Evolutionary conservation across 2,329 filamentous ascomycete species (phyloP).

Genomic region (Monilinia aucupariae): DNA sequence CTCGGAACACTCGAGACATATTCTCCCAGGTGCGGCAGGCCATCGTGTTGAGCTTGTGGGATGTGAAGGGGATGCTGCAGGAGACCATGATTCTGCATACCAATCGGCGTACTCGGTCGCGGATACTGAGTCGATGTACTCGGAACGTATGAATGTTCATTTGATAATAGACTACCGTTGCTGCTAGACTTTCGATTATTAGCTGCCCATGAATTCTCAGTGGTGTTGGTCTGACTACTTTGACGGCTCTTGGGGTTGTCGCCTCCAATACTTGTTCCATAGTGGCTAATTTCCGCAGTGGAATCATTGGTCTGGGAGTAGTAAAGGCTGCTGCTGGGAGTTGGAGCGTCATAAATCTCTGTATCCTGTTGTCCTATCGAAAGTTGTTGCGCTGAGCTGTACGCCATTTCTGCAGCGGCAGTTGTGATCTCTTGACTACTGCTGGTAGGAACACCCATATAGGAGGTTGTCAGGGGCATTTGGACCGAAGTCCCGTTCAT

Average conservation of each 20-base stretch:
- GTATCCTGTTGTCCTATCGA: not conserved
- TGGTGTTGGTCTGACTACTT: slow-evolving; percentile 12
- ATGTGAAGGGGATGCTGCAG: not conserved
- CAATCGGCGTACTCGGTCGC: not conserved
- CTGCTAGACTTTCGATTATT: slow-evolving; percentile 15
- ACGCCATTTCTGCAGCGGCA: slow-evolving; percentile 3
- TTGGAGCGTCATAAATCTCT: slow-evolving; percentile 6
- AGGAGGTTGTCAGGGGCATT: slow-evolving; percentile 21
- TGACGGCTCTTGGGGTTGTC: slow-evolving; percentile 9
- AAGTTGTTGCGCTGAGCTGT: slow-evolving; percentile 1
- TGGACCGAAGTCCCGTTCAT: not conserved
- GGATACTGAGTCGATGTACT: not conserved
- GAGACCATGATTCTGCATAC: not conserved
- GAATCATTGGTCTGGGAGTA: slow-evolving; percentile 8
- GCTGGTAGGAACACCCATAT: slow-evolving; percentile 25
- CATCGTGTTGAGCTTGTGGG: not conserved
- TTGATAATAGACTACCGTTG: not conserved
- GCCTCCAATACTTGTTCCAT: slow-evolving; percentile 11
- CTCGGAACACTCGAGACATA: slow-evolving; percentile 2
- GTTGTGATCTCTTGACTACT: slow-evolving; percentile 28
- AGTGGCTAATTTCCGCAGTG: not conserved
- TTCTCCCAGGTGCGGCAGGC: not conserved
- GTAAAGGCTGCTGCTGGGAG: not conserved
- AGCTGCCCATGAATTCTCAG: slow-evolving; percentile 5
- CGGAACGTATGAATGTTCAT: not conserved